A percentile compares a stretch with the other conserved stretches of the same genome.
These are phyloP conservation scores for Ilyonectria sp. DNA, from an alignment of 2,329 filamentous ascomycete species.

Conservation along the genomic window DNA sequence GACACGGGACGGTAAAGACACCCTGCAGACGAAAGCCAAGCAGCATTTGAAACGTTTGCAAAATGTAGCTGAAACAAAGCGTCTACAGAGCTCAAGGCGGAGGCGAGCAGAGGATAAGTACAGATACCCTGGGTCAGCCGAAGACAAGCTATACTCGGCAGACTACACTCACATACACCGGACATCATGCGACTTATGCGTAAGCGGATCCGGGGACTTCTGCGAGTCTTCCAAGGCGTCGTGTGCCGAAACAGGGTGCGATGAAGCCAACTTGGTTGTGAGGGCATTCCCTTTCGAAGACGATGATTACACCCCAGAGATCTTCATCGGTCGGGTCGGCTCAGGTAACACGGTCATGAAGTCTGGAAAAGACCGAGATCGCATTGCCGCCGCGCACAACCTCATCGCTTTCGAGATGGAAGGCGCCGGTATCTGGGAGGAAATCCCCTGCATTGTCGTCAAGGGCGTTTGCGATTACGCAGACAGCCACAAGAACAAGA, in stretches of 20 bases:
- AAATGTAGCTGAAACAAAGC: not conserved
- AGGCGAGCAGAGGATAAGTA: slow-evolving; percentile 20
- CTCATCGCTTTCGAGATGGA: slow-evolving; percentile 27
- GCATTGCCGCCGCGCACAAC: not conserved
- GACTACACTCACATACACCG: slow-evolving; percentile 53
- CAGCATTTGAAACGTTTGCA: not conserved
- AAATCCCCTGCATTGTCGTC: slow-evolving; percentile 15
- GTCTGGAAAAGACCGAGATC: slow-evolving; percentile 34
- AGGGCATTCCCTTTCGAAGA: slow-evolving; percentile 25
- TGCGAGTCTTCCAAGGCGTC: slow-evolving; percentile 9
- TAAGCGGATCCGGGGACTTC: not conserved
- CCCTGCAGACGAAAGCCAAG: not conserved
- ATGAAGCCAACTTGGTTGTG: slow-evolving; percentile 21
- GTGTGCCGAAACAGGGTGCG: not conserved
- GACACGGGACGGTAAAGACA: slow-evolving; percentile 25
- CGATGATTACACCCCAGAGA: slow-evolving; percentile 33
- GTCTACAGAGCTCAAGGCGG: not conserved
- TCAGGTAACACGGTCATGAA: slow-evolving; percentile 54
- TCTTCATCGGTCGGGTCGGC: slow-evolving; percentile 52
- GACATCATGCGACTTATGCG: slow-evolving; percentile 5
- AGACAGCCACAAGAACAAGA: slow-evolving; percentile 25
- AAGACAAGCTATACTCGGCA: slow-evolving; percentile 51
- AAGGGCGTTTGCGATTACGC: slow-evolving; percentile 27
- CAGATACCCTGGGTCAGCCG: slow-evolving; percentile 44
- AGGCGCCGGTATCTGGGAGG: slow-evolving; percentile 13